Evolutionary conservation across 1,284 basidiomycete genomes (phyloP).

Genomic region (Boletus putidus): DNA sequence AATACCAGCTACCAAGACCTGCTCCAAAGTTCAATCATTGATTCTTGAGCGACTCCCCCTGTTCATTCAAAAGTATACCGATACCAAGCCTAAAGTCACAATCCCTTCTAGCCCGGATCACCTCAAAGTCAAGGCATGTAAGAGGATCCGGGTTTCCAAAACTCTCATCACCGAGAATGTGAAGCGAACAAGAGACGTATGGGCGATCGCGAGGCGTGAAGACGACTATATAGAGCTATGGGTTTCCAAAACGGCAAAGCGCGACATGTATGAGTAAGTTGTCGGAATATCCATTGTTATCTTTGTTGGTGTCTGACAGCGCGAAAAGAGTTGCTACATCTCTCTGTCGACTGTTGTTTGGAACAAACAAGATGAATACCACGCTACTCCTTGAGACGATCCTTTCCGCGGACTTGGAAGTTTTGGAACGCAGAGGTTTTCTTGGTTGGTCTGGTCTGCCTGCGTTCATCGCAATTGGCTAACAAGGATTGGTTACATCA

Average conservation of each 20-base stretch:
- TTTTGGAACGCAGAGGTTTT: neutral
- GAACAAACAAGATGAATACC: neutral
- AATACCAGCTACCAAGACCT: neutral
- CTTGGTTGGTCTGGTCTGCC: neutral
- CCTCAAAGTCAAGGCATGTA: slow-evolving; percentile 3
- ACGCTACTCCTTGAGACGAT: neutral
- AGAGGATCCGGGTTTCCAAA: neutral
- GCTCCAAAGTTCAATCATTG: neutral
- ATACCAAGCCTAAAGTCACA: neutral
- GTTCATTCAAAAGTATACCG: neutral
- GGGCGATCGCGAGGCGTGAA: neutral
- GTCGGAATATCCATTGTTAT: too few relatives aligned
- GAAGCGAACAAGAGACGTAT: neutral
- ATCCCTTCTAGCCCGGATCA: neutral
- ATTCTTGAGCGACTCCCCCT: slow-evolving; percentile 5
- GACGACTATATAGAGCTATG: neutral
- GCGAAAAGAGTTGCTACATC: neutral
- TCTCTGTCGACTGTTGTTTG: slow-evolving; percentile 1
- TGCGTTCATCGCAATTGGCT: neutral
- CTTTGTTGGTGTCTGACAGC: neutral
- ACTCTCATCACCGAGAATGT: neutral
- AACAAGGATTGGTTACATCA: neutral
- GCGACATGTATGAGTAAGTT: slow-evolving; percentile 7
- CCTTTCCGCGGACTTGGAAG: neutral
- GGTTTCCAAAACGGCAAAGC: neutral